Evolutionary conservation across 2,329 filamentous ascomycete genomes (phyloP).

Genomic region (Penicillium thymicola): DNA sequence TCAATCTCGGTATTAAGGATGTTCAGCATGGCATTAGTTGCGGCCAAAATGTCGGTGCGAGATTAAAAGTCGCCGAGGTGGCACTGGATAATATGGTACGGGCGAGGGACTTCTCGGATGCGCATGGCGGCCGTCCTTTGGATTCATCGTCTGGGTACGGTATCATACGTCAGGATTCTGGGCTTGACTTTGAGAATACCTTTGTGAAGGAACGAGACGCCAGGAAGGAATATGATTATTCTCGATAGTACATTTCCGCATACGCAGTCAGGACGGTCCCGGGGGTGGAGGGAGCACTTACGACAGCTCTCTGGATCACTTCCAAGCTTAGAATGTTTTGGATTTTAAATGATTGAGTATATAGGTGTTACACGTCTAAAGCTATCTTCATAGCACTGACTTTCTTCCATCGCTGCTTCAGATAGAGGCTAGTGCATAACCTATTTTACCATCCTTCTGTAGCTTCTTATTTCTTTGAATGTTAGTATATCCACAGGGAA

Average conservation of each 20-base stretch:
- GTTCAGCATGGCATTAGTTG: slow-evolving; percentile 49
- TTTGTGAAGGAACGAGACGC: slow-evolving; percentile 22
- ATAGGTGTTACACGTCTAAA: not conserved
- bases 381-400: not conserved
- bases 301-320: not conserved
- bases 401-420: not conserved
- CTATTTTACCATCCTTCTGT: not conserved
- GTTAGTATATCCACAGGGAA: not conserved
- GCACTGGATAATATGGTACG: slow-evolving; percentile 45
- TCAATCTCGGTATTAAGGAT: slow-evolving; percentile 52
- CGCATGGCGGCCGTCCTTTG: slow-evolving; percentile 35
- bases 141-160: slow-evolving; percentile 55
- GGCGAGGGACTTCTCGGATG: slow-evolving; percentile 41
- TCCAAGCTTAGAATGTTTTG: not conserved
- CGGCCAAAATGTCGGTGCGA: slow-evolving; percentile 41
- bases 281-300: not conserved
- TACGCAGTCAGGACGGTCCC: not conserved
- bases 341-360: not conserved
- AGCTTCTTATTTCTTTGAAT: not conserved
- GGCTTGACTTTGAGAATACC: slow-evolving; percentile 46
- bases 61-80: slow-evolving; percentile 44
- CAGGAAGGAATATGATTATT: not conserved
- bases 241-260: not conserved
- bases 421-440: not conserved
- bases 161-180: slow-evolving; percentile 44